phyloP scores from a whole-genome alignment of 2,329 filamentous ascomycete species.

The Thyridium curvatum region DNA sequence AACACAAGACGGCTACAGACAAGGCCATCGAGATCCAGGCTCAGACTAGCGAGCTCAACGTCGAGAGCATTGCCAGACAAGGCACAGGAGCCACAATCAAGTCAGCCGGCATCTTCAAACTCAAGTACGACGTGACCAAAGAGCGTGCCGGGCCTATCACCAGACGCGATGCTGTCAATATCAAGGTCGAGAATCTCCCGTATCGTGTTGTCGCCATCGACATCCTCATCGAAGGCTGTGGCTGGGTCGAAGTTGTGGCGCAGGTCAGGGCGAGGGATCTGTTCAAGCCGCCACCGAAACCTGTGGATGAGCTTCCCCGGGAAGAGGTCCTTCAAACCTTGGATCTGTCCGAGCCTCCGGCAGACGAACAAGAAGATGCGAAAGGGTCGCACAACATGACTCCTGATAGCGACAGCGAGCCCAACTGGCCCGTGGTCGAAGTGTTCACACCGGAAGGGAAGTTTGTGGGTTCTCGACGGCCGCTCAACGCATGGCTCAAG shows the following conservation, averaged over 20 bases:
- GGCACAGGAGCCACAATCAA: constrained; percentile 52
- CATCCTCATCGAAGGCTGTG: constrained; percentile 83
- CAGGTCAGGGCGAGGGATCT: constrained; percentile 64
- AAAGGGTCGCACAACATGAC: constrained; percentile 3
- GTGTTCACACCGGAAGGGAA: constrained; percentile 82
- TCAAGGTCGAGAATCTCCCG: constrained; percentile 63
- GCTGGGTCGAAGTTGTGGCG: constrained; percentile 83
- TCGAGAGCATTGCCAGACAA: constrained; percentile 57
- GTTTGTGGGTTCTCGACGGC: constrained; percentile 60
- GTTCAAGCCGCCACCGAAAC: constrained; percentile 7
- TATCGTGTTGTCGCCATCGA: constrained; percentile 78
- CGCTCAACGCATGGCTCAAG: constrained; percentile 66
- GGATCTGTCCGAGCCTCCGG: constrained; percentile 16
- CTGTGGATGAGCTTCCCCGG: constrained; percentile 8
- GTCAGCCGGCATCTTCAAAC: constrained; percentile 67
- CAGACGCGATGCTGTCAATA: constrained; percentile 51
- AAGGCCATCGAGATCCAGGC: constrained; percentile 73
- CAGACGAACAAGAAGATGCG: constrained; percentile 12
- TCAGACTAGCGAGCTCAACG: constrained; percentile 51
- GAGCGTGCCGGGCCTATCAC: constrained; percentile 69
- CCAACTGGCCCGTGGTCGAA: constrained; percentile 66
- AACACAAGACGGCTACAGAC: constrained; percentile 71
- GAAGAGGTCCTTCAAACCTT: constrained; percentile 16
- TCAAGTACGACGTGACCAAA: constrained; percentile 80
- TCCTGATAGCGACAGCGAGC: constrained; percentile 16